Evolutionary conservation across 352 stramenopile species (phyloP), one percentile per base, ranked within the genome.

Genomic region (Globisporangium alternatum): DNA sequence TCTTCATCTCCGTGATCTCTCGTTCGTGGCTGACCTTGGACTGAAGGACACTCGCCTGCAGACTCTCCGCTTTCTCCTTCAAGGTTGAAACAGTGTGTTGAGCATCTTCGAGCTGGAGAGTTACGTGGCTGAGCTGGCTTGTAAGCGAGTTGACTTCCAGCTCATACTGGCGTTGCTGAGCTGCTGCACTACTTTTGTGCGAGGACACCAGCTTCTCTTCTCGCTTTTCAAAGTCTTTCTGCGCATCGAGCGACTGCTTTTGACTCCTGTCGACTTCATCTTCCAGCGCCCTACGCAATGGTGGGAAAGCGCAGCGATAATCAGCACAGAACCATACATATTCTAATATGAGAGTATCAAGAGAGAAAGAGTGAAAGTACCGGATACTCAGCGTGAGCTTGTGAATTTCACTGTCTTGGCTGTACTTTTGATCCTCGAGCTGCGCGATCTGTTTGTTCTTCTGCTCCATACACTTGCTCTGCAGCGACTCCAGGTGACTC

Each of bases 341-440:
- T n/a, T n/a, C n/a, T n/a, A n/a, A n/a, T n/a, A n/a, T n/a, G n/a
- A n/a, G n/a, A 30, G 21, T 8, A 53, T 17, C 21, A 53, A 60
- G 53, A 52, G 33, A 61, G 1, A 45, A 44, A 56, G 31, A 37
- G 5, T 17, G 37, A 51, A 12, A 30, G 28, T 64, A 87, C 79
- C 75, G 67, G n/a, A 72, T 60, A 2, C 71, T 67, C 35, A 88
- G 60, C 22, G 62, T 71, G 19, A 78, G 60, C 1, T 75, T 79
- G 44, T 89, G 78, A 1, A 88, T 22, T 43, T 88, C 71, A 43
- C 74, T 83, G 52, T 90, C 76, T 12, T 89, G 74, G 0, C 62
- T 66, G 64, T 84, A 93, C 60, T 87, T 89, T 19, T 78, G 55
- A 56, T 84, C 80, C 67, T 91, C 79, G 4, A 95, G 57, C 35